phyloP scores from a whole-genome alignment of 1,139 yeast genomes.

The Debaryomycetaceae sp. region DNA sequence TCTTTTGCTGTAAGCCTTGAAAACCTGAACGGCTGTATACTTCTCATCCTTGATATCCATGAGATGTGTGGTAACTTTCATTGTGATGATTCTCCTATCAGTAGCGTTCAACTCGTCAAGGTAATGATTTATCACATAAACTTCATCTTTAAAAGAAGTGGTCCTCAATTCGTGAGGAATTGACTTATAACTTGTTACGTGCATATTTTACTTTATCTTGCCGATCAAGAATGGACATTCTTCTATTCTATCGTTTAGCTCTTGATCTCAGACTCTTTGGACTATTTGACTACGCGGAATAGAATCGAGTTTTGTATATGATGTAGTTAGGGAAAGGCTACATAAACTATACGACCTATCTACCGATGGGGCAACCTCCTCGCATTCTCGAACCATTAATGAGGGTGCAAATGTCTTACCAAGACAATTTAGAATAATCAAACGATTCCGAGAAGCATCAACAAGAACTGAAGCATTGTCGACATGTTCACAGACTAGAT shows the following conservation, averaged over 20 bases:
- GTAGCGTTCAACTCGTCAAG: background rate
- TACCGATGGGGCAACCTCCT: background rate
- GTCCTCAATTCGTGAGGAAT: constrained; percentile 4
- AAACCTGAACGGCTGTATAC: constrained; percentile 21
- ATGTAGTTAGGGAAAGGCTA: background rate
- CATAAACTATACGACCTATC: background rate
- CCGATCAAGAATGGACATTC: constrained; percentile 1
- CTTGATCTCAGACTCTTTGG: background rate
- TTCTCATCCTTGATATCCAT: background rate
- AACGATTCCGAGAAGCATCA: too few relatives aligned
- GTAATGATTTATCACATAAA: background rate
- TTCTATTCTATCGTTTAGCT: background rate
- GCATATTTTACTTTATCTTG: constrained; percentile 3
- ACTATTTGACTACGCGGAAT: background rate
- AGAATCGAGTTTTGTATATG: background rate
- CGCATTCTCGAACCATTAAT: background rate
- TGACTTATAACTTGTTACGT: constrained; percentile 1
- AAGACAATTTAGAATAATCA: too few relatives aligned
- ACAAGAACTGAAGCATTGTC: too few relatives aligned
- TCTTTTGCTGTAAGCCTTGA: constrained; percentile 24
- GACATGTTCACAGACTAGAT: too few relatives aligned
- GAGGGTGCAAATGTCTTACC: too few relatives aligned
- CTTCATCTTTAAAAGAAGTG: background rate
- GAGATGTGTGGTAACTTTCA: background rate
- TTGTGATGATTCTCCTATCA: background rate